Base-by-base conservation (phyloP, 108 stramenopile species). In the Conticribra weissflogii region DNA sequence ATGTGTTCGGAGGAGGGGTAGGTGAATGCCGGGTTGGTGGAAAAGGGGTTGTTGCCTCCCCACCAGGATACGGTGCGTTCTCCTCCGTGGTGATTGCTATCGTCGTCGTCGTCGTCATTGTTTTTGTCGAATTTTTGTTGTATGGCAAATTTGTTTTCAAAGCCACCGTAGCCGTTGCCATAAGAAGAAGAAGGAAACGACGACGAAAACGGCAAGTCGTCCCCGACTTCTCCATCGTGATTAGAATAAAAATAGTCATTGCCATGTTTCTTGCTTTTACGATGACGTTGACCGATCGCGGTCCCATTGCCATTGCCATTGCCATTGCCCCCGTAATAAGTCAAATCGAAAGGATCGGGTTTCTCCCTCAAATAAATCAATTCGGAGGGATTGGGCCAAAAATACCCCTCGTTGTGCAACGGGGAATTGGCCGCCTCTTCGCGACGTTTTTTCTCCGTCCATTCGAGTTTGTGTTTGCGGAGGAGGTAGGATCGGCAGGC, bases 401-500 rank as follows among this genome's bases (percentile, higher is more conserved):
- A 79, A 60, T 76, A 65, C 1, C 74, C 74, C 23, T 75, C 74
- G 36, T 71, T 76, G 25, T 54, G 55, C 21, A 76, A 21, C 33
- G 78, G 67, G 44, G 63, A 75, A 15, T 68, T 25, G 25, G 75
- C 71, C 17, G 68, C 68, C 27, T 78, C 71, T 22, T 8, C 52
- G 49, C 82, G 63, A 3, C 86, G 78, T 58, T 72, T 70, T 53
- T 88, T 84, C 18, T 61, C 76, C 85, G 83, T 86, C 60, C 82
- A 71, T 50, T 86, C 83, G 28, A 89, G 25, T 46, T 71, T 79
- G 49, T 89, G 86, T 34, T 77, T 83, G 5, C 85, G 75, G 28
- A 81, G 76, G 54, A 94, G 59, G 50, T 83, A 91, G 0, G 88
- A 74, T 25, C 83, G 68, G 65, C 89, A 91, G 0, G 93, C 93